phyloP scores from a whole-genome alignment of 106 monocot genomes.

The Dioscorea dumetorum region DNA sequence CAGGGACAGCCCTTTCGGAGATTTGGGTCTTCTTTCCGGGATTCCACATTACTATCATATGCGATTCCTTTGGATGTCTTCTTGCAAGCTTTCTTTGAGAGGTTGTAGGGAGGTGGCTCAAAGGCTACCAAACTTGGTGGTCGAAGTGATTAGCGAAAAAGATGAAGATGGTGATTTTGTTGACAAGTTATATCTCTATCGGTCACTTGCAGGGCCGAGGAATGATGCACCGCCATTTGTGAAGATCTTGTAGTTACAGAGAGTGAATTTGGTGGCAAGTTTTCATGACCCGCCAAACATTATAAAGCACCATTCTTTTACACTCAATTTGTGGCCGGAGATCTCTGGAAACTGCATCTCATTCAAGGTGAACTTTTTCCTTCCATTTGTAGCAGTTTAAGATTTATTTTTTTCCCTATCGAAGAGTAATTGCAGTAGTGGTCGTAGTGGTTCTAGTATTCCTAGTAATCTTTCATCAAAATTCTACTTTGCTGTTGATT shows the following conservation, averaged over 20 bases:
- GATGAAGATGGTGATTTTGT: slow-evolving; percentile 28
- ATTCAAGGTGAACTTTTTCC: no score
- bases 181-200: slow-evolving; percentile 74
- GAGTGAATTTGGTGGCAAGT: neutral
- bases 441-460: slow-evolving; percentile 2
- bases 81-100: slow-evolving; percentile 52
- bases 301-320: neutral
- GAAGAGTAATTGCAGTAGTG: neutral
- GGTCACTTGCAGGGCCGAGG: slow-evolving; percentile 69
- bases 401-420: neutral
- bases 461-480: slow-evolving; percentile 1
- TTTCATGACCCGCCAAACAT: slow-evolving; percentile 6
- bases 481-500: neutral
- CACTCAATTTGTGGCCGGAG: no score
- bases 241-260: slow-evolving; percentile 42
- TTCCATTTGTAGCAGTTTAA: neutral
- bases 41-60: slow-evolving; percentile 76
- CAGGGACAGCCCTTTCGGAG: slow-evolving; percentile 78
- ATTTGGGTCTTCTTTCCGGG: slow-evolving; percentile 60
- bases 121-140: slow-evolving; percentile 49
- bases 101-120: slow-evolving; percentile 70
- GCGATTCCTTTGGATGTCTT: slow-evolving; percentile 93
- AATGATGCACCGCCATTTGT: slow-evolving; percentile 73
- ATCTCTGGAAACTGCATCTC: no score
- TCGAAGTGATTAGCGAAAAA: slow-evolving; percentile 60